These are phyloP conservation scores for Penicillium occitanis DNA, from an alignment of 2,329 filamentous ascomycete species.

Conservation along the genomic window DNA sequence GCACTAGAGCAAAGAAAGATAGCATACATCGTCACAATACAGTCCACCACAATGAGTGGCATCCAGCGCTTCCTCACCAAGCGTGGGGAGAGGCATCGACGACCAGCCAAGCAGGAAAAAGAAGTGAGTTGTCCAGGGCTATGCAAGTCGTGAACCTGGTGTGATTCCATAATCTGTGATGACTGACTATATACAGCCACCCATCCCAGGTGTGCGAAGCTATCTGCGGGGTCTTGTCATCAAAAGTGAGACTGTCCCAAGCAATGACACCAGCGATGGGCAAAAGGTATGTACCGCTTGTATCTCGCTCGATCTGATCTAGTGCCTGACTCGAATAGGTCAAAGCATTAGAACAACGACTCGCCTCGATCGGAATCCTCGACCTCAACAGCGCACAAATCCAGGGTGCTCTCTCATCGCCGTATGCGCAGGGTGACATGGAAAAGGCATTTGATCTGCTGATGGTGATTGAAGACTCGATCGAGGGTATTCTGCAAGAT, in stretches of 20 bases:
- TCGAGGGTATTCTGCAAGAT: constrained; percentile 72
- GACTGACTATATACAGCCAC: neutral
- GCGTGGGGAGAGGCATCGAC: constrained; percentile 36
- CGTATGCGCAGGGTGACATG: constrained; percentile 66
- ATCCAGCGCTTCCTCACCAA: constrained; percentile 45
- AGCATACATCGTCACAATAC: neutral
- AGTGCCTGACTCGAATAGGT: constrained; percentile 38
- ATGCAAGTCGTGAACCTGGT: neutral
- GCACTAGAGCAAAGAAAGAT: neutral
- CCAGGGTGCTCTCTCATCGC: constrained; percentile 60
- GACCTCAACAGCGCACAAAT: constrained; percentile 62
- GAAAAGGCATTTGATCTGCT: constrained; percentile 76
- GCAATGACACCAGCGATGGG: constrained; percentile 32
- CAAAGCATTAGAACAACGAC: constrained; percentile 53
- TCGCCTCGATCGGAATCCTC: constrained; percentile 55
- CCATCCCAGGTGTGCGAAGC: constrained; percentile 16
- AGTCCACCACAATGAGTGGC: constrained; percentile 37
- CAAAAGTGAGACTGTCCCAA: constrained; percentile 25
- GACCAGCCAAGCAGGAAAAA: constrained; percentile 33
- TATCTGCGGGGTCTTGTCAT: constrained; percentile 34
- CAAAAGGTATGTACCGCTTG: constrained; percentile 32
- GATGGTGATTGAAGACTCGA: constrained; percentile 74
- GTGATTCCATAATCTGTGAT: neutral
- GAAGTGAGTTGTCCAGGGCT: constrained; percentile 32
- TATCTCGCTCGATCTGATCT: neutral